Evolutionary conservation across 768 basidiomycete genomes (phyloP).

Genomic region (Leucosporidium scottii): DNA sequence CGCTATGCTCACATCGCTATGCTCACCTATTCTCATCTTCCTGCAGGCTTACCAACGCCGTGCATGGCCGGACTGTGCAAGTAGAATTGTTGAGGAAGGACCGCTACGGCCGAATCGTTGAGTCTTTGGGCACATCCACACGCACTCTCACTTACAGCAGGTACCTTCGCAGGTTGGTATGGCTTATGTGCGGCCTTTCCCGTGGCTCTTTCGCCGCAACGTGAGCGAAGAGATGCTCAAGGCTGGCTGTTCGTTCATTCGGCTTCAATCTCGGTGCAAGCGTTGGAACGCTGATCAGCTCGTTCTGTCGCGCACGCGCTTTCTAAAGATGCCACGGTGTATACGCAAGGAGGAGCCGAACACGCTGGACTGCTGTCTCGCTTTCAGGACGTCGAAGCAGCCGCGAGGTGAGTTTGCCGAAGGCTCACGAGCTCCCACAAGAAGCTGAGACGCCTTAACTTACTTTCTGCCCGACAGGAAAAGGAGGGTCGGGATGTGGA

Average conservation of each 20-base stretch:
- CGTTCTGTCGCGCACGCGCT: too few relatives aligned
- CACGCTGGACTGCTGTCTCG: conserved; percentile 58
- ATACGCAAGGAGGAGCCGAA: conserved; percentile 69
- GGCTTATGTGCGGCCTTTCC: conserved; percentile 40
- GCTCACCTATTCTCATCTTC: too few relatives aligned
- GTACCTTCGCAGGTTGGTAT: background rate
- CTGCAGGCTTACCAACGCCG: conserved; percentile 49
- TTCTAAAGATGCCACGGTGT: conserved; percentile 51
- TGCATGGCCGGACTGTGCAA: conserved; percentile 54
- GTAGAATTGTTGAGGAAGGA: background rate
- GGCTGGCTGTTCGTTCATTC: conserved; percentile 52
- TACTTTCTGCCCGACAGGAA: too few relatives aligned
- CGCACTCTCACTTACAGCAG: background rate
- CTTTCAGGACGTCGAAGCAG: conserved; percentile 56
- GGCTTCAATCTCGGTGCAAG: background rate
- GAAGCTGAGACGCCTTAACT: background rate
- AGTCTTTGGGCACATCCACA: background rate
- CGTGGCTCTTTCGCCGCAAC: conserved; percentile 52
- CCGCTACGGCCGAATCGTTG: conserved; percentile 1
- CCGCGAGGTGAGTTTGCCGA: conserved; percentile 55
- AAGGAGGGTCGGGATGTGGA: conserved; percentile 70
- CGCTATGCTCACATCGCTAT: too few relatives aligned
- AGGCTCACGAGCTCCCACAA: background rate
- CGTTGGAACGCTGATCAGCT: background rate
- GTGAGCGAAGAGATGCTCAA: conserved; percentile 68